Conservation (phyloP, 176 grass and related monocot species). For the Typha latifolia region DNA sequence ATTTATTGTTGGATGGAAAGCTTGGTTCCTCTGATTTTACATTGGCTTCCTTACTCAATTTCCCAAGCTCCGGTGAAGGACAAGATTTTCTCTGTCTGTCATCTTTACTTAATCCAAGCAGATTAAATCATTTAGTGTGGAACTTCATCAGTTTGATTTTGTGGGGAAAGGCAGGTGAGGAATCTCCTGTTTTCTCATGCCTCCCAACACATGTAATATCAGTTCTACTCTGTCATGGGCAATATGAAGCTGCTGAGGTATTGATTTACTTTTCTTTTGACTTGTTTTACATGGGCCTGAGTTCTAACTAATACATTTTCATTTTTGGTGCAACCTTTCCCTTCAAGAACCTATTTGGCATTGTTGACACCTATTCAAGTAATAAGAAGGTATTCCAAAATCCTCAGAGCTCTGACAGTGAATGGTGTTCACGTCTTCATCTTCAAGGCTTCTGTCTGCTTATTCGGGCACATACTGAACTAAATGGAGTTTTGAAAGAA, state of each 20-base stretch:
- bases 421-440: conserved; percentile 55
- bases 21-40: conserved; percentile 79
- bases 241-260: conserved; percentile 91
- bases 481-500: conserved; percentile 60
- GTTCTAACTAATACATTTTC: conserved; percentile 8
- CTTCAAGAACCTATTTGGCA: conserved; percentile 58
- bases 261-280: conserved; percentile 5
- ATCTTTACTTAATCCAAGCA: conserved; percentile 45
- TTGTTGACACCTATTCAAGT: conserved; percentile 58
- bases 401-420: conserved; percentile 34
- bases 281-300: background rate
- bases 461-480: conserved; percentile 54
- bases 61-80: conserved; percentile 47
- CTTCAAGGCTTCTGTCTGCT: conserved; percentile 87
- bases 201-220: conserved; percentile 43
- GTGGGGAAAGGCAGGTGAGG: conserved; percentile 24
- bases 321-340: conserved; percentile 16
- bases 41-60: conserved; percentile 81
- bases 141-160: conserved; percentile 65
- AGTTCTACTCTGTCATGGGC: conserved; percentile 51
- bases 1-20: conserved; percentile 57
- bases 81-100: conserved; percentile 21
- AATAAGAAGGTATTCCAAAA: conserved; percentile 37
- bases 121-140: conserved; percentile 45
- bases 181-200: conserved; percentile 29